Evolutionary conservation across 305 asterid species (phyloP).

Genomic region (Solanum hybrid): DNA sequence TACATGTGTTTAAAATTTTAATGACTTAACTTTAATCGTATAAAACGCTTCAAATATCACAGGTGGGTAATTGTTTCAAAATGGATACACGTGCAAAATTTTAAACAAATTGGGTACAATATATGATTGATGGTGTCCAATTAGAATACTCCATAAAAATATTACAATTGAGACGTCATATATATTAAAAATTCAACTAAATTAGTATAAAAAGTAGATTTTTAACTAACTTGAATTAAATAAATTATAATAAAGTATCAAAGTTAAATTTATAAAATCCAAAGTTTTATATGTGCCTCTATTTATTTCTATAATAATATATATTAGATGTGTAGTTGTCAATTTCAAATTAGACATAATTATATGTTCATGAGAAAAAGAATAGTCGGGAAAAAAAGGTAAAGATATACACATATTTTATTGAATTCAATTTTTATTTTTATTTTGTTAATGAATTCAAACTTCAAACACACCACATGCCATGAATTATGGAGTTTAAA

Average conservation of each 20-base stretch:
- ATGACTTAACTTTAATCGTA: not conserved
- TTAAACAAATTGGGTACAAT: not conserved
- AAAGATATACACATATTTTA: not conserved
- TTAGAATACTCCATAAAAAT: not conserved
- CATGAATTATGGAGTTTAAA: not conserved
- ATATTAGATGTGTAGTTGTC: too few relatives aligned
- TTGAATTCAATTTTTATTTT: not conserved
- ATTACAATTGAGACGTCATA: not conserved
- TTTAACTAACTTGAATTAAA: not conserved
- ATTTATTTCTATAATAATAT: not conserved
- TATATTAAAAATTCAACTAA: not conserved
- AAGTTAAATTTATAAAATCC: too few relatives aligned
- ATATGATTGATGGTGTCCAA: not conserved
- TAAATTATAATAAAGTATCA: not conserved
- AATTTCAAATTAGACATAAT: too few relatives aligned
- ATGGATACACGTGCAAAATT: not conserved
- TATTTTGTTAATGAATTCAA: not conserved
- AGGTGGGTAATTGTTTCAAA: rapidly evolving
- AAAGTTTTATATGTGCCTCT: too few relatives aligned
- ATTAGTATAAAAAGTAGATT: not conserved
- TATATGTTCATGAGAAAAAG: too few relatives aligned
- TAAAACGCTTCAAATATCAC: not conserved
- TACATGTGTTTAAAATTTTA: not conserved
- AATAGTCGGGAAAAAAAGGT: too few relatives aligned
- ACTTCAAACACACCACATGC: not conserved